These are phyloP conservation scores for Penicillium ochrochloron DNA, from an alignment of 495 filamentous ascomycete genomes.

Conservation along the genomic window DNA sequence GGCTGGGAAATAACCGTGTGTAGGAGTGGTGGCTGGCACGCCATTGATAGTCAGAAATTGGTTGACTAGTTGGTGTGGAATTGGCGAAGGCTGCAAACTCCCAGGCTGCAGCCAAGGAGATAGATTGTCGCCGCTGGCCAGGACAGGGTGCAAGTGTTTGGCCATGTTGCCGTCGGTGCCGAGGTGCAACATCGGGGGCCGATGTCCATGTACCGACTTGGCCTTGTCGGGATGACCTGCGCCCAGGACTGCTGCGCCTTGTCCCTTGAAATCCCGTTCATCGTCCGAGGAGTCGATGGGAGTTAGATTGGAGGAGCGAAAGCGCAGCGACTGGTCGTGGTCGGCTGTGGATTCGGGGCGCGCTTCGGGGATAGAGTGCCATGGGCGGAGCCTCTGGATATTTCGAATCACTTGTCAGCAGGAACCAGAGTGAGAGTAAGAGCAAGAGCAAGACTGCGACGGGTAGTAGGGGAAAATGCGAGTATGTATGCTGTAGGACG, in stretches of 20 bases:
- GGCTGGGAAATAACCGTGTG: constrained; percentile 27
- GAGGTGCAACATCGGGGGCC: constrained; percentile 15
- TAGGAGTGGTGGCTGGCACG: constrained; percentile 22
- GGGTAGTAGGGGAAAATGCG: not conserved
- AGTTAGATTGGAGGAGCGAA: constrained; percentile 40
- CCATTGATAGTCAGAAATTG: constrained; percentile 36
- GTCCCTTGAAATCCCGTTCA: constrained; percentile 27
- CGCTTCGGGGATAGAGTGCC: constrained; percentile 16
- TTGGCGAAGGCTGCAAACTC: constrained; percentile 58
- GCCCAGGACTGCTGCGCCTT: not conserved
- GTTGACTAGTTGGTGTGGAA: constrained; percentile 40
- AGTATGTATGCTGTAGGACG: not conserved
- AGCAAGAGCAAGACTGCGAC: not conserved
- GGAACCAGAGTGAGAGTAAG: not conserved
- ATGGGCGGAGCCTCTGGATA: constrained; percentile 7
- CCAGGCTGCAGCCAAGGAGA: constrained; percentile 37
- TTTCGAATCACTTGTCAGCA: not conserved
- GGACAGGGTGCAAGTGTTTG: not conserved
- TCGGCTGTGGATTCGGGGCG: constrained; percentile 20
- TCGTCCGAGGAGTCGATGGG: constrained; percentile 51
- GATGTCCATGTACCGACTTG: not conserved
- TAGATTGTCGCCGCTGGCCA: constrained; percentile 34
- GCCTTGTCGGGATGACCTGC: not conserved
- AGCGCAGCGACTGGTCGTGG: constrained; percentile 19
- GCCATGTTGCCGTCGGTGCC: constrained; percentile 12